Evolutionary conservation across 106 monocot genomes (phyloP).

Genomic region (Dendrobium catenatum): DNA sequence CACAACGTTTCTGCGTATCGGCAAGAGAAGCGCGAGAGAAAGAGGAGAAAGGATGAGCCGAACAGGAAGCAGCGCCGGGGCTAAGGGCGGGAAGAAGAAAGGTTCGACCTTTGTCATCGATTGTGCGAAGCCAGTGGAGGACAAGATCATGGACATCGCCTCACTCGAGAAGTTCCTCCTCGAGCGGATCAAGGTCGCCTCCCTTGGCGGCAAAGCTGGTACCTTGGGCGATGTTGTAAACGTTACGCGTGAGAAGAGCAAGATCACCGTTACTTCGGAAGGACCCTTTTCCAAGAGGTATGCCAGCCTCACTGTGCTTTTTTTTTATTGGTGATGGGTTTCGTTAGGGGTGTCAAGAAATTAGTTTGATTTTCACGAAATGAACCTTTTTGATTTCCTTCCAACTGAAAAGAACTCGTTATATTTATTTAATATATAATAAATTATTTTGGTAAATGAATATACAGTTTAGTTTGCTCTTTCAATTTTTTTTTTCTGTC

Average conservation of each 20-base stretch:
- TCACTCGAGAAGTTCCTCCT: slow-evolving; percentile 71
- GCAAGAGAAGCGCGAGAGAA: background rate
- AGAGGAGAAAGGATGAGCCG: background rate
- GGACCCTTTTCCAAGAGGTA: slow-evolving; percentile 22
- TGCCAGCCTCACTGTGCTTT: background rate
- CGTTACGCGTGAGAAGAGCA: slow-evolving; percentile 17
- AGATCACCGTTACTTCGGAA: slow-evolving; percentile 19
- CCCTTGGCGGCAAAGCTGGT: slow-evolving; percentile 42
- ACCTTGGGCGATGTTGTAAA: slow-evolving; percentile 31
- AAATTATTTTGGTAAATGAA: too few relatives aligned
- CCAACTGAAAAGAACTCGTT: too few relatives aligned
- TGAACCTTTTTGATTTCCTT: too few relatives aligned
- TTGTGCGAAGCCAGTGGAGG: slow-evolving; percentile 39
- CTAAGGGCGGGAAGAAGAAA: slow-evolving; percentile 20
- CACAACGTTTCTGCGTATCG: background rate
- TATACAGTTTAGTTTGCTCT: too few relatives aligned
- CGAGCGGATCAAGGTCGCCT: slow-evolving; percentile 61
- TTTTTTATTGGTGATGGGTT: background rate
- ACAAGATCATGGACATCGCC: slow-evolving; percentile 71
- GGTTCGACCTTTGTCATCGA: slow-evolving; percentile 26
- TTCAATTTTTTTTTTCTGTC: too few relatives aligned
- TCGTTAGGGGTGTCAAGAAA: background rate
- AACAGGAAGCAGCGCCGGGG: background rate
- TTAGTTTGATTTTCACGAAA: too few relatives aligned
- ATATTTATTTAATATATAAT: too few relatives aligned